Base-by-base conservation (phyloP, 1,284 basidiomycete genomes). In the Coniophora puteana region DNA sequence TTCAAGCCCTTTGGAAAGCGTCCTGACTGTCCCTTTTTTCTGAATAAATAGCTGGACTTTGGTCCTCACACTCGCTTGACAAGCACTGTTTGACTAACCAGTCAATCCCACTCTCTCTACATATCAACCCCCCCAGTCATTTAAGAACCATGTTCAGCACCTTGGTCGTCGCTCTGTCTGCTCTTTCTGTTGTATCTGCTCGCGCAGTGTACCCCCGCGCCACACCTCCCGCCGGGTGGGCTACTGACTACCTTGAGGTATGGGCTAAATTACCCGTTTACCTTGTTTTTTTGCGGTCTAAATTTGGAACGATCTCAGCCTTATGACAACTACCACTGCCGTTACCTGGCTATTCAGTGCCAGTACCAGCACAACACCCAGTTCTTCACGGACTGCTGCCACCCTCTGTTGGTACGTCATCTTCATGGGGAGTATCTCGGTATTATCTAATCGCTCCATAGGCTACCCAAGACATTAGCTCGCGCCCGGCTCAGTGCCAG, bases 381-480 rank as follows among this genome's bases (percentile, higher is more conserved):
- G 17, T 90, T 88, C 71, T 88, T 83, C 58, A 67, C 78, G 41
- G 53, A 59, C 25, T 80, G 78, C 61, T 82, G 78, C 65, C 71
- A 72, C 56, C 78, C 78, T 22, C 51, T 67, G 44, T 58, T 74
- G 49, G 78, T 77, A 51, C 27, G 36, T 45, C 22, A 13, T 39
- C 23, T 13, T 29, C 11, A 14, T 10, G 18, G 22, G 4, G 21
- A 23, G 18, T 17, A 12, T 34, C 25, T 33, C 4, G 14, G 24
- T 25, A 29, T 24, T 36, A n/a, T 32, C 40, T 31, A 25, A 45
- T 18, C 20, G 36, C 22, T 38, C 40, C 43, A 23, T 47, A 73
- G 73, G 64, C 72, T 25, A 71, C 57, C 36, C 65, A 83, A 65
- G 72, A 65, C 41, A 65, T 79, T 36, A 54, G 55, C 10, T 64